Percentiles rank a stretch among this genome's conserved stretches.
Conservation (phyloP, 768 basidiomycete species). For the Amanita brunnescens region DNA sequence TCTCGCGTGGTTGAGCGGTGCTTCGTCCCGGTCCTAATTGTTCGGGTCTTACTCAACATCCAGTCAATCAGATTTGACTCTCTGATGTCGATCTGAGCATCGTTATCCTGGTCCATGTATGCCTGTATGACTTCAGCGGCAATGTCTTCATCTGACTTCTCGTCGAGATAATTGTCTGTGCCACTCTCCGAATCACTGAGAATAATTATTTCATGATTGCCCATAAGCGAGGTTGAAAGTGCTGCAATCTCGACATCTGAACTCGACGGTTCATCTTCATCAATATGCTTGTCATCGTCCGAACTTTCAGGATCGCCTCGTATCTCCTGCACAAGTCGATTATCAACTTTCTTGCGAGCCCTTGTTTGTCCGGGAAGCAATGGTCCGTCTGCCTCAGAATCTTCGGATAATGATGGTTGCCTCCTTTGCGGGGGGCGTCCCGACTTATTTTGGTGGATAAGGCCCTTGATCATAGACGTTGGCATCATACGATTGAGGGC, state of each 20-base stretch:
- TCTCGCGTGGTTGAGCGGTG: not conserved
- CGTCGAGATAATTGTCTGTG: conserved; percentile 7
- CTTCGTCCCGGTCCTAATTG: conserved; percentile 16
- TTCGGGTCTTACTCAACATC: conserved; percentile 48
- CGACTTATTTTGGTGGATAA: conserved; percentile 17
- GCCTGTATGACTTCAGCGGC: conserved; percentile 23
- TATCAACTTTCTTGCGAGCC: conserved; percentile 24
- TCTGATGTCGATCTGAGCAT: conserved; percentile 19
- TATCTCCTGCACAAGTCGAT: conserved; percentile 30
- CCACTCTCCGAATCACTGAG: conserved; percentile 10
- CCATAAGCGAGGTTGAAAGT: not conserved
- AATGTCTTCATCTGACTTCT: conserved; percentile 21
- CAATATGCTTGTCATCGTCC: conserved; percentile 24
- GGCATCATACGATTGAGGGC: conserved; percentile 46
- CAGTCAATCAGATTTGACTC: conserved; percentile 55
- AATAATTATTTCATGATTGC: conserved; percentile 12
- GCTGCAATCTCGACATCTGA: conserved; percentile 3
- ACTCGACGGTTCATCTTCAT: conserved; percentile 1
- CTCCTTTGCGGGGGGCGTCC: conserved; percentile 10
- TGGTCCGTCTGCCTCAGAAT: conserved; percentile 18
- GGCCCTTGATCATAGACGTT: conserved; percentile 36
- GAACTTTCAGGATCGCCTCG: conserved; percentile 61
- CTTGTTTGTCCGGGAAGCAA: conserved; percentile 46
- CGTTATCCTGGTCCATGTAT: conserved; percentile 19
- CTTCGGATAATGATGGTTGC: conserved; percentile 3